These are phyloP conservation scores for Beauveria sp. DNA, from an alignment of 2,329 filamentous ascomycete species.

Conservation along the genomic window DNA sequence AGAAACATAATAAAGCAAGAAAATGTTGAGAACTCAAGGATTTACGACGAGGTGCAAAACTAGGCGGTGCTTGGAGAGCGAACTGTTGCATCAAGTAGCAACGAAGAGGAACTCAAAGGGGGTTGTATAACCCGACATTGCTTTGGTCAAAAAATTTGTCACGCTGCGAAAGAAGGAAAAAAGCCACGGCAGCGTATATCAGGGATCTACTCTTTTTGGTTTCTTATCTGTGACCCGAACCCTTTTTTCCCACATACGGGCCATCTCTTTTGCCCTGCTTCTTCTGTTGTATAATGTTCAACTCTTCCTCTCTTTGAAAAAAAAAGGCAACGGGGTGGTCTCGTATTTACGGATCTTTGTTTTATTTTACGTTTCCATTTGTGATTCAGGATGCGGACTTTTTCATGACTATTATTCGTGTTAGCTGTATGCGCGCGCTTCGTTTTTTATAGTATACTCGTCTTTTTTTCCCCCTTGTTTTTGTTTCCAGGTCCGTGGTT, in stretches of 20 bases:
- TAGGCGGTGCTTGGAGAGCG: too few species aligned
- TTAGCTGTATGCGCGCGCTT: background rate
- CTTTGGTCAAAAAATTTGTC: too few species aligned
- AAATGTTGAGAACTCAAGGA: background rate
- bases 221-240: background rate
- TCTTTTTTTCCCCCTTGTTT: background rate
- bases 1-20: background rate
- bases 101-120: too few species aligned
- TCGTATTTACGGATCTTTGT: background rate
- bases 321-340: background rate
- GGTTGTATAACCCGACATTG: too few species aligned
- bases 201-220: too few species aligned
- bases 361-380: background rate
- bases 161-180: too few species aligned
- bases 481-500: background rate
- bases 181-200: too few species aligned
- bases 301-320: background rate
- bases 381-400: background rate
- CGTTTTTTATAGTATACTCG: background rate
- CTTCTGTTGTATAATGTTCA: constrained; percentile 11
- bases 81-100: too few species aligned
- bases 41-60: too few species aligned
- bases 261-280: background rate
- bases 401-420: background rate
- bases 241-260: too few species aligned